Conservation (phyloP, 2,329 filamentous ascomycete genomes). For the Samsoniella hepiali region DNA sequence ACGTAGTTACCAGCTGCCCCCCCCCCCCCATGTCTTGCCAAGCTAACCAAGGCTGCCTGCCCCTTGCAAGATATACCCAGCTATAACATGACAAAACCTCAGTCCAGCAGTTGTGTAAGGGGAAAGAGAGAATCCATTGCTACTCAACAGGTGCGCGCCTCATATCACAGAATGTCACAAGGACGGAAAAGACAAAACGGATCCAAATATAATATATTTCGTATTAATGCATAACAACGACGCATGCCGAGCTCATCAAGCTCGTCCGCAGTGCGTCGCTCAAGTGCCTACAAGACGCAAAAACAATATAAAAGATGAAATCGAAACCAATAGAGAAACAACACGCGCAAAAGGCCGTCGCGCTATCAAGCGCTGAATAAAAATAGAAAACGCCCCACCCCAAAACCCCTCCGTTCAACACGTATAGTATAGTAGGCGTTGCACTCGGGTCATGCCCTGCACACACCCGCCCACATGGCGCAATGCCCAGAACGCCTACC, state of each 20-base stretch:
- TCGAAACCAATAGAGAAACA: not conserved
- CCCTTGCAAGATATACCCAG: too few relatives aligned
- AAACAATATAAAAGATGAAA: not conserved
- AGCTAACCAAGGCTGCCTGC: too few relatives aligned
- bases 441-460: not conserved
- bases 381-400: not conserved
- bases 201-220: not conserved
- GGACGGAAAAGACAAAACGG: not conserved
- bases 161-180: not conserved
- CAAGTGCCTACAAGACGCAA: not conserved
- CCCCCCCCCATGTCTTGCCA: too few relatives aligned
- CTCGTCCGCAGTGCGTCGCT: not conserved
- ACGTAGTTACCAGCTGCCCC: too few relatives aligned
- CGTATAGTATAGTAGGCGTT: not conserved
- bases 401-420: not conserved
- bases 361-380: not conserved
- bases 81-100: too few relatives aligned
- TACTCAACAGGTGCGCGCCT: too few relatives aligned
- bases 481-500: constrained; percentile 49
- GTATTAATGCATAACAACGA: not conserved
- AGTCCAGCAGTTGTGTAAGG: too few relatives aligned
- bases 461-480: not conserved
- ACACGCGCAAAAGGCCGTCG: not conserved
- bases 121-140: too few relatives aligned
- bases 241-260: not conserved